These are phyloP conservation scores for Periconia digitata DNA, from an alignment of 2,329 filamentous ascomycete species.

Conservation along the genomic window DNA sequence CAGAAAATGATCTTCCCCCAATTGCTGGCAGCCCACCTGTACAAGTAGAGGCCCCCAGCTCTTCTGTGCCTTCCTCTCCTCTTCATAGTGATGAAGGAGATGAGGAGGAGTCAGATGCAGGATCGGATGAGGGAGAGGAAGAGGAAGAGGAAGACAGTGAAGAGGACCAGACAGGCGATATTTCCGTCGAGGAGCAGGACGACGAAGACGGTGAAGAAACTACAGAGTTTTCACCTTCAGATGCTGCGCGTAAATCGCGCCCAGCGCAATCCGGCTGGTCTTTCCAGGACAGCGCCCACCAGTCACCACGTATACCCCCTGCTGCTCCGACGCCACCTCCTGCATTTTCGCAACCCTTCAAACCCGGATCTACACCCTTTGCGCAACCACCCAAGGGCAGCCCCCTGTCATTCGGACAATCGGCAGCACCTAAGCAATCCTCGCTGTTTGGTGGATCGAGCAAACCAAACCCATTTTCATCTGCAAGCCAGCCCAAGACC, in stretches of 20 bases:
- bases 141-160: constrained; percentile 25
- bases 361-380: constrained; percentile 6
- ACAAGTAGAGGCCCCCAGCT: constrained; percentile 42
- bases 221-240: constrained; percentile 41
- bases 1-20: constrained; percentile 46
- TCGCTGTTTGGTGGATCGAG: constrained; percentile 35
- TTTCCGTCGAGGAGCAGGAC: constrained; percentile 50
- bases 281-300: constrained; percentile 25
- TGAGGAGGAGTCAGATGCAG: constrained; percentile 44
- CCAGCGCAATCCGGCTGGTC: constrained; percentile 15
- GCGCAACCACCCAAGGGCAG: constrained; percentile 10
- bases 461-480: constrained; percentile 54
- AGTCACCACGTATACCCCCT: constrained; percentile 28
- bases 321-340: constrained; percentile 37
- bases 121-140: constrained; percentile 28
- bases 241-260: constrained; percentile 18
- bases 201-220: constrained; percentile 36
- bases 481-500: constrained; percentile 48
- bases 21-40: constrained; percentile 53
- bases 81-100: constrained; percentile 34
- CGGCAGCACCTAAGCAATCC: constrained; percentile 11
- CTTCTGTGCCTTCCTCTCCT: constrained; percentile 35
- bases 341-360: constrained; percentile 18
- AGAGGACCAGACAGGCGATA: constrained; percentile 10
- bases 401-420: constrained; percentile 12